phyloP scores from a whole-genome alignment of 73 alveolate genomes.

The Halteria grandinella region DNA sequence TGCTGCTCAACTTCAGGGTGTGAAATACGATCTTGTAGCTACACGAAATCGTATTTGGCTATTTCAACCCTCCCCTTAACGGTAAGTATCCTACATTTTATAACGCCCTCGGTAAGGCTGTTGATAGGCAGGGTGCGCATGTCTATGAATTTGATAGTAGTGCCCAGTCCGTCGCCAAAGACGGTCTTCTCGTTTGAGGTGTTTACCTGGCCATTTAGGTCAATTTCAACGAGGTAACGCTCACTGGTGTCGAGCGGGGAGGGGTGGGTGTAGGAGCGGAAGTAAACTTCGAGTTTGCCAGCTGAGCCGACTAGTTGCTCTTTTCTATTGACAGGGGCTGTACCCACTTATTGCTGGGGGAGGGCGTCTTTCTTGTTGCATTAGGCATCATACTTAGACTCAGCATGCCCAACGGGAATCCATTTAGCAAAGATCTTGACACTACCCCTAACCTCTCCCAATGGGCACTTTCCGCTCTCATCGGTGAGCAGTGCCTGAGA shows the following conservation, averaged over 20 bases:
- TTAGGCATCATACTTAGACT: conserved; percentile 12
- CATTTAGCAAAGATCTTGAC: conserved; percentile 37
- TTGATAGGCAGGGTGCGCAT: conserved; percentile 9
- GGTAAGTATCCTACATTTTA: no score
- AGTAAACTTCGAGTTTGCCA: conserved; percentile 17
- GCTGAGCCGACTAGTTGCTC: conserved; percentile 1
- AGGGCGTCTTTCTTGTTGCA: conserved; percentile 19
- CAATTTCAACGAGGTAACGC: conserved; percentile 10
- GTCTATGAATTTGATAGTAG: neutral
- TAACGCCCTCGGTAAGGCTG: no score
- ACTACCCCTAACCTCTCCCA: conserved; percentile 14
- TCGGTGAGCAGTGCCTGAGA: conserved; percentile 3
- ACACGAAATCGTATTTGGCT: no score
- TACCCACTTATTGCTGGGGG: neutral
- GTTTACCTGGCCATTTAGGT: no score
- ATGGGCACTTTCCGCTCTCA: conserved; percentile 3
- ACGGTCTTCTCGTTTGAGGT: no score
- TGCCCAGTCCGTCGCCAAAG: no score
- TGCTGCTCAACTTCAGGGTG: no score
- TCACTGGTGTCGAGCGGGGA: neutral
- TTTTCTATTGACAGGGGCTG: conserved; percentile 15
- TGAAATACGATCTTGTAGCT: no score
- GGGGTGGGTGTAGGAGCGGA: conserved; percentile 18
- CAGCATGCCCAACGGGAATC: conserved; percentile 41
- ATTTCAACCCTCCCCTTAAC: no score